These are phyloP conservation scores for Penicillium corylophilum DNA, from an alignment of 2,329 filamentous ascomycete species.

Conservation along the genomic window DNA sequence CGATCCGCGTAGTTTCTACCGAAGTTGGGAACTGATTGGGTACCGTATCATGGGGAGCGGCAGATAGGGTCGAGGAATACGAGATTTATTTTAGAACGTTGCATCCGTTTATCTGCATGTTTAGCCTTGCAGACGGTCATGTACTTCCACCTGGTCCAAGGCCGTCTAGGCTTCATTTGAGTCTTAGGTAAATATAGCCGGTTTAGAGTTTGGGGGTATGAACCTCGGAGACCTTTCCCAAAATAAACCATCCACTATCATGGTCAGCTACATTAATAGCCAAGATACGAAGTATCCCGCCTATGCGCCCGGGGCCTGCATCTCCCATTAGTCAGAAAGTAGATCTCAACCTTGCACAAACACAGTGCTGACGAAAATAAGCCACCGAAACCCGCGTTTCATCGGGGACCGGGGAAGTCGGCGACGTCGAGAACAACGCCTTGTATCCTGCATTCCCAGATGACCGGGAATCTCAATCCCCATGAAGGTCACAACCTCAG, in stretches of 20 bases:
- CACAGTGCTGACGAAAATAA: constrained; percentile 19
- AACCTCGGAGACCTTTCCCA: not conserved
- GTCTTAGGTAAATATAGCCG: not conserved
- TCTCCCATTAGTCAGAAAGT: not conserved
- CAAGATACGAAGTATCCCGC: not conserved
- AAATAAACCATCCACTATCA: not conserved
- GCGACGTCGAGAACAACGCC: not conserved
- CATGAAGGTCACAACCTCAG: not conserved
- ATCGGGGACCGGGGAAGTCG: not conserved
- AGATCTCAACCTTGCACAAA: constrained; percentile 10
- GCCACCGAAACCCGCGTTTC: constrained; percentile 9
- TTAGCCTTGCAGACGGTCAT: not conserved
- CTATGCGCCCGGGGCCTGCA: not conserved
- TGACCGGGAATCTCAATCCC: not conserved
- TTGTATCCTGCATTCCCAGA: not conserved
- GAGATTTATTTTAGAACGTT: not conserved
- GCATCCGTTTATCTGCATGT: not conserved
- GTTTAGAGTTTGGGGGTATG: not conserved
- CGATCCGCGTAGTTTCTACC: not conserved
- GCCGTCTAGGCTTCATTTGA: not conserved
- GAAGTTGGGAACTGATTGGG: not conserved
- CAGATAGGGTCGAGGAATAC: not conserved
- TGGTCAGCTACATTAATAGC: not conserved
- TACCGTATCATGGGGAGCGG: not conserved
- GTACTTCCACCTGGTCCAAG: not conserved